Percentiles rank a stretch among this genome's conserved stretches.
Evolutionary conservation across 768 basidiomycete species (phyloP).

Genomic region (Serendipita indica): DNA sequence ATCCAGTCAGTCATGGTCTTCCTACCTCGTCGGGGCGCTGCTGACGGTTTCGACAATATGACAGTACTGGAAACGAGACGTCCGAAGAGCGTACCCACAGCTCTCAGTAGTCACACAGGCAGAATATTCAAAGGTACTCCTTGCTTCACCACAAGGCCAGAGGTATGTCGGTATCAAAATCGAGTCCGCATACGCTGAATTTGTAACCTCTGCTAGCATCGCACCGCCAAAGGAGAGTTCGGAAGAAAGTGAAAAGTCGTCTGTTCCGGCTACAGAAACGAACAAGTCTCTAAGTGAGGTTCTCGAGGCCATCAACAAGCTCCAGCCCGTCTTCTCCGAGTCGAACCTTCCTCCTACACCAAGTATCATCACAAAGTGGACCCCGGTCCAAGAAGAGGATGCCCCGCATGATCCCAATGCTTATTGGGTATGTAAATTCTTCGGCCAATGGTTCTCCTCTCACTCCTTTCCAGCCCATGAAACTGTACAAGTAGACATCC

Average conservation of each 20-base stretch:
- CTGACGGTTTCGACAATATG: not conserved
- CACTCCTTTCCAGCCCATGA: conserved; percentile 37
- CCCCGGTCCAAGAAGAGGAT: conserved; percentile 31
- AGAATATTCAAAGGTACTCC: conserved; percentile 63
- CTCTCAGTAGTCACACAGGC: conserved; percentile 77
- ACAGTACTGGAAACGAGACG: conserved; percentile 87
- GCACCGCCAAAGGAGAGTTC: conserved; percentile 31
- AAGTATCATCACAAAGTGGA: conserved; percentile 53
- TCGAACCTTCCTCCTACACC: conserved; percentile 57
- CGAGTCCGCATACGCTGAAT: conserved; percentile 12
- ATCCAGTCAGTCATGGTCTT: conserved; percentile 30
- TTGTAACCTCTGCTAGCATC: conserved; percentile 29
- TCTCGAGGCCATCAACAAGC: conserved; percentile 47
- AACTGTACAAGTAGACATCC: conserved; percentile 28
- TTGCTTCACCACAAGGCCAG: conserved; percentile 55
- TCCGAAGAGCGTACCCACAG: conserved; percentile 82
- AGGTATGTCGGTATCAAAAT: conserved; percentile 34
- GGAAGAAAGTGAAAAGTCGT: conserved; percentile 14
- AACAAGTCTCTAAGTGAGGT: conserved; percentile 44
- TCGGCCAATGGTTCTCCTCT: not conserved
- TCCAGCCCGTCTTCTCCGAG: conserved; percentile 43
- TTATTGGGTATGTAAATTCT: conserved; percentile 38
- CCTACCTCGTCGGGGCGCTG: not conserved
- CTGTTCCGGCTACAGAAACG: conserved; percentile 17
- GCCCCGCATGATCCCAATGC: conserved; percentile 63